Conservation (phyloP, 73 alveolate genomes). For the Blepharisma japonicum region DNA sequence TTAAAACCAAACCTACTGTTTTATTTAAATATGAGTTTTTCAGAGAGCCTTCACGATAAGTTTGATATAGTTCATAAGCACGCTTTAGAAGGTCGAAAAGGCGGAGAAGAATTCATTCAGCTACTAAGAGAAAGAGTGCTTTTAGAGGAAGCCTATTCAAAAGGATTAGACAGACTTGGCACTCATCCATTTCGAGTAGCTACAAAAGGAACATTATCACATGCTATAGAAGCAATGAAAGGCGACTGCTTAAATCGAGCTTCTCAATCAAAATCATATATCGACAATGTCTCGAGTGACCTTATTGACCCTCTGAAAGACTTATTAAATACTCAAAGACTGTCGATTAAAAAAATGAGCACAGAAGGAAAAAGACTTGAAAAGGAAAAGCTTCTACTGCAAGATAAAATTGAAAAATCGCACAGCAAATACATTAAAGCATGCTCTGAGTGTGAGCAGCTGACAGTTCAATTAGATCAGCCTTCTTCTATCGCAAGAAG, state of each 20-base stretch:
- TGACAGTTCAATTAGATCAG: conserved; percentile 15
- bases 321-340: not conserved
- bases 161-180: conserved; percentile 10
- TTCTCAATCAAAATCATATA: not conserved
- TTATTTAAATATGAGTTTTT: conserved; percentile 31
- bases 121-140: not conserved
- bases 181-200: not conserved
- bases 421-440: not conserved
- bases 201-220: not conserved
- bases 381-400: not conserved
- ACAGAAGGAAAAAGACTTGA: conserved; percentile 7
- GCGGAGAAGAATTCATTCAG: conserved; percentile 4
- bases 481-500: not conserved
- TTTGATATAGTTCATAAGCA: conserved; percentile 10
- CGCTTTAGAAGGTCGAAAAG: not conserved
- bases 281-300: conserved; percentile 3
- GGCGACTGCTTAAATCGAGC: not conserved
- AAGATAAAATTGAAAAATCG: not conserved
- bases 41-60: conserved; percentile 25
- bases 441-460: not conserved
- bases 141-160: conserved; percentile 20
- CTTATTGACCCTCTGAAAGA: conserved; percentile 15
- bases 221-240: conserved; percentile 17
- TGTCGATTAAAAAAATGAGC: not conserved
- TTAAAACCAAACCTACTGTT: no score